Percentiles rank a stretch among this genome's conserved stretches.
Conservation (phyloP, 805 yeast genomes). For the Wickerhamomyces queroliae region DNA sequence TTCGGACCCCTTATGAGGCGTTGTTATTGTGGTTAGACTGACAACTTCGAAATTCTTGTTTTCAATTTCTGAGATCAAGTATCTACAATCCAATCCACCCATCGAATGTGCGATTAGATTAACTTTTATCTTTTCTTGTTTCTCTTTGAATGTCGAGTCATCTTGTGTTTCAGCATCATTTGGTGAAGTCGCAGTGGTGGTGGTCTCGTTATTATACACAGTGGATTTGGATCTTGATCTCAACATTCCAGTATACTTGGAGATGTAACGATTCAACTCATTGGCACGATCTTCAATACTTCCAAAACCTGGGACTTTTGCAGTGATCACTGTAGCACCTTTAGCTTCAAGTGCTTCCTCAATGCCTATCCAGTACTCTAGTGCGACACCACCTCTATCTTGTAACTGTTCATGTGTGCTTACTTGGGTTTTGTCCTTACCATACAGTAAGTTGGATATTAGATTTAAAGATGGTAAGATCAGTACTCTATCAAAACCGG, state of each 20-base stretch:
- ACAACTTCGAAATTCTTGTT: slow-evolving; percentile 47
- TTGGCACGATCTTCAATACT: slow-evolving; percentile 64
- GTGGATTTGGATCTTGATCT: slow-evolving; percentile 18
- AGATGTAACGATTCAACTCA: slow-evolving; percentile 46
- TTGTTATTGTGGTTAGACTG: slow-evolving; percentile 77
- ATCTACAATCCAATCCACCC: slow-evolving; percentile 90
- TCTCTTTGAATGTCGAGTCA: slow-evolving; percentile 9
- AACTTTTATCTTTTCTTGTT: slow-evolving; percentile 38
- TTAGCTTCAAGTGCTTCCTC: slow-evolving; percentile 48
- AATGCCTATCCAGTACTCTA: slow-evolving; percentile 84
- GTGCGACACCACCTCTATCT: slow-evolving; percentile 30
- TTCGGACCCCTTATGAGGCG: slow-evolving; percentile 86
- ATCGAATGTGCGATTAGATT: slow-evolving; percentile 86
- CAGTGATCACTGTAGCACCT: slow-evolving; percentile 67
- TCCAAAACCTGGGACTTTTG: slow-evolving; percentile 81
- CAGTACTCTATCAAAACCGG: slow-evolving; percentile 64
- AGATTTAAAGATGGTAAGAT: slow-evolving; percentile 36
- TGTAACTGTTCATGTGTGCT: slow-evolving; percentile 13
- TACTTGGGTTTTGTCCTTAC: slow-evolving; percentile 6
- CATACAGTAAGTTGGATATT: slow-evolving; percentile 16
- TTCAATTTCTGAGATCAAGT: slow-evolving; percentile 53
- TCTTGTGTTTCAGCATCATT: slow-evolving; percentile 2
- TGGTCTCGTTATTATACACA: slow-evolving; percentile 19
- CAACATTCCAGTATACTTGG: slow-evolving; percentile 16
- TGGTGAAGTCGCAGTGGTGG: not conserved